Conservation (phyloP, 441 rosid species). For the Gossypium gossypioides region DNA sequence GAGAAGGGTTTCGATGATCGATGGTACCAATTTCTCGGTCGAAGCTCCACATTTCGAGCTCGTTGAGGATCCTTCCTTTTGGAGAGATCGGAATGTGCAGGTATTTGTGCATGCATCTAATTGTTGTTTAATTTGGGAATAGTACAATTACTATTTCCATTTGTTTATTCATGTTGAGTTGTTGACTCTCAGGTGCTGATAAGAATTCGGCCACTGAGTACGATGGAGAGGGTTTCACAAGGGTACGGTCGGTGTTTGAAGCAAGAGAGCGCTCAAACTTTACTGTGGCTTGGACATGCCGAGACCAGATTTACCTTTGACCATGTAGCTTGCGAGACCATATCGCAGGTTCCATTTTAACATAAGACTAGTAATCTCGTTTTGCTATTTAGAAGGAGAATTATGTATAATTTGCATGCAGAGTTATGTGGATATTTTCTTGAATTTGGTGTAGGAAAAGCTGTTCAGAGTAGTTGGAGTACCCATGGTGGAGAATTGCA, state of each 20-base stretch:
- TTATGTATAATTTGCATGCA: constrained; percentile 1
- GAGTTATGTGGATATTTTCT: constrained; percentile 9
- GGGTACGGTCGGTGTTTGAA: constrained; percentile 60
- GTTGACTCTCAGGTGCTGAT: constrained; percentile 55
- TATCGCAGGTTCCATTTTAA: constrained; percentile 55
- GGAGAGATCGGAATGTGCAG: constrained; percentile 88
- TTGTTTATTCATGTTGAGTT: constrained; percentile 4
- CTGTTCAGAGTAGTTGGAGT: constrained; percentile 68
- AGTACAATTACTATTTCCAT: not conserved
- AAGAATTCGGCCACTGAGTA: constrained; percentile 62
- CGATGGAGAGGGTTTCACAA: constrained; percentile 55
- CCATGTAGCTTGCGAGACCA: constrained; percentile 67
- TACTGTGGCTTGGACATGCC: constrained; percentile 78
- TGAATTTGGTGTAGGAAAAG: constrained; percentile 45
- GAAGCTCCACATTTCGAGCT: constrained; percentile 63
- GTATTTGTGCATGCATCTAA: constrained; percentile 25
- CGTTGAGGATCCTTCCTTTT: constrained; percentile 55
- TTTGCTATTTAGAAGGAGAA: not conserved
- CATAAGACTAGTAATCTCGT: not conserved
- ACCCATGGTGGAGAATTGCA: constrained; percentile 95
- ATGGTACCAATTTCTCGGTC: constrained; percentile 26
- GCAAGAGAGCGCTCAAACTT: constrained; percentile 66
- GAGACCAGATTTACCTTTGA: constrained; percentile 94
- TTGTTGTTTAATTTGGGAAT: not conserved
- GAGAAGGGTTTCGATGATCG: constrained; percentile 33